phyloP scores from a whole-genome alignment of 73 alveolate genomes.

The Symbiodinium pilosum region DNA sequence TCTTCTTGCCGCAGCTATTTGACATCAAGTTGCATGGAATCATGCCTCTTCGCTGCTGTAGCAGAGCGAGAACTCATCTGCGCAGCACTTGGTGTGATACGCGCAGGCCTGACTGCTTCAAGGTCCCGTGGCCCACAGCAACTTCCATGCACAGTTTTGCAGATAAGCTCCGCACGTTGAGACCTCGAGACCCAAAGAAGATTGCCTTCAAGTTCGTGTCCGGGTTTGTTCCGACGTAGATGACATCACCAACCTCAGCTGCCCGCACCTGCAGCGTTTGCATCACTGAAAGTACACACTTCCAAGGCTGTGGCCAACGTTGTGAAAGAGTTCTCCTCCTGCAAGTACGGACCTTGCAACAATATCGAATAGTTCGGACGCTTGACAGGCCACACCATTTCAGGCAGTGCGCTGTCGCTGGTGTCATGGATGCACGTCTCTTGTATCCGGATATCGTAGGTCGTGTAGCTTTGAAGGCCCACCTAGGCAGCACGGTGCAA shows the following conservation, averaged over 20 bases:
- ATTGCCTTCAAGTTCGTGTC: constrained; percentile 84
- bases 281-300: not conserved
- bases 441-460: constrained; percentile 63
- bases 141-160: too few species aligned
- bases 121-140: too few species aligned
- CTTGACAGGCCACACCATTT: not conserved
- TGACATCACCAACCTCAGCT: constrained; percentile 44
- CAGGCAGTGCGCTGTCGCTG: constrained; percentile 45
- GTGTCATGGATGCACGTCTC: constrained; percentile 85
- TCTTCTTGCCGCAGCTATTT: too few species aligned
- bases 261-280: not conserved
- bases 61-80: constrained; percentile 80
- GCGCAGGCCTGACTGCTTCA: constrained; percentile 65
- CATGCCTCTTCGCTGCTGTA: constrained; percentile 34
- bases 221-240: constrained; percentile 90
- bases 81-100: constrained; percentile 90
- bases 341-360: constrained; percentile 64
- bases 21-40: too few species aligned
- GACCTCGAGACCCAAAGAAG: constrained; percentile 75
- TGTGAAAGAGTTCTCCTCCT: constrained; percentile 64
- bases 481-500: not conserved
- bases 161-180: constrained; percentile 27
- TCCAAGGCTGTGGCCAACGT: constrained; percentile 5
- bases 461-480: constrained; percentile 74
- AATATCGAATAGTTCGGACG: too few species aligned